Evolutionary conservation across 108 stramenopile species (phyloP).

Genomic region (Cylindrotheca fusiformis): DNA sequence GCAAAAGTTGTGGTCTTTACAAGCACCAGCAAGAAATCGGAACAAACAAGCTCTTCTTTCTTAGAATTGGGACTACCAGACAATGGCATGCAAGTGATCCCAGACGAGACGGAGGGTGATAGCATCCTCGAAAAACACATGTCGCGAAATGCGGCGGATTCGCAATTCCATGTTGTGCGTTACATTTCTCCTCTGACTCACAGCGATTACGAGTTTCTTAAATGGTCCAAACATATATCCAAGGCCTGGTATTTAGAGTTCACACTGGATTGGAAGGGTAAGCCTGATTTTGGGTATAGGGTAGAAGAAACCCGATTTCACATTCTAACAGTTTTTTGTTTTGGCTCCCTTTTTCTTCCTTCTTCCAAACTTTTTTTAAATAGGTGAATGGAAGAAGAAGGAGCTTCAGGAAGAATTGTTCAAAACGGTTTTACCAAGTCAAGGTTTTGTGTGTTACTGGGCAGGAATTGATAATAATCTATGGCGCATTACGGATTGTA

Average conservation of each 20-base stretch:
- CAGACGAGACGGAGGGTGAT: no score
- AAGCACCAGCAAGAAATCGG: neutral
- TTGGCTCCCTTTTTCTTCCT: neutral
- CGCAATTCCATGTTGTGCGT: neutral
- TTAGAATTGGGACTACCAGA: neutral
- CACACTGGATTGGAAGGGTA: slow-evolving; percentile 9
- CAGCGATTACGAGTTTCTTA: slow-evolving; percentile 1
- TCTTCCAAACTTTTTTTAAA: neutral
- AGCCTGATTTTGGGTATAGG: no score
- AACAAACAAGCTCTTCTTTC: neutral
- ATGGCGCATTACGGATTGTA: slow-evolving; percentile 51
- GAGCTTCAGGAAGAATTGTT: neutral
- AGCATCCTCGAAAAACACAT: no score
- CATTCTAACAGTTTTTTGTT: neutral
- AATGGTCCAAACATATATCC: neutral
- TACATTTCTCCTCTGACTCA: slow-evolving; percentile 2
- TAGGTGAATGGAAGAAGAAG: neutral
- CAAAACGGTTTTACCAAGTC: neutral
- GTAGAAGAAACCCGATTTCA: no score
- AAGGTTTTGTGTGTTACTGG: slow-evolving; percentile 46
- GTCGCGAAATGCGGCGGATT: no score
- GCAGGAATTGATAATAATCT: slow-evolving; percentile 34
- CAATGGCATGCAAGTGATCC: no score
- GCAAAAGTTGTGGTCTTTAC: neutral
- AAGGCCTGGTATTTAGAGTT: slow-evolving; percentile 16